Evolutionary conservation across 2,329 filamentous ascomycete genomes (phyloP), one percentile per base, ranked within the genome.

Genomic region (Sporothrix pallida): DNA sequence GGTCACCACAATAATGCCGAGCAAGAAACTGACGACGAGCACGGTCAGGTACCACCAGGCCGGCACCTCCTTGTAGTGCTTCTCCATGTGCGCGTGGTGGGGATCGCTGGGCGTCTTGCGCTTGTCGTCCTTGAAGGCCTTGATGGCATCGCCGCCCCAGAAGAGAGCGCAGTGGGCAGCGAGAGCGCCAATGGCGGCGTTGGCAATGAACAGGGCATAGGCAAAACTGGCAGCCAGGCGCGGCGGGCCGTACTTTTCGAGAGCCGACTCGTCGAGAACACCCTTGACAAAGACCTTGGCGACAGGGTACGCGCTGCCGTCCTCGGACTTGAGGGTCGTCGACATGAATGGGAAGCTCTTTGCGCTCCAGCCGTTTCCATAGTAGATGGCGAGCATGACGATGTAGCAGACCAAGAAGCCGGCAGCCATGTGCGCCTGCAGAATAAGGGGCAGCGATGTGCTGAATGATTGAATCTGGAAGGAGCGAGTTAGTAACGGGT

Each of bases 141-240:
- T 77, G 2, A 81, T 65, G n/a, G 88, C 82, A 73, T 89, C 88
- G 4, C 82, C 82, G 3, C 87, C 86, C 86, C 86, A 89, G 77
- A 90, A 89, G 5, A 89, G 78, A 69, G 86, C 73, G 75, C 83
- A 85, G 75, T 89, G 87, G 2, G 82, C 78, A 42, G 89, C 80
- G 31, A 89, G 78, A 5, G 87, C 88, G 1, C 87, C 87, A 68
- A 89, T 89, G 46, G 87, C 86, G 75, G 86, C 85, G 78, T 89
- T 88, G 1, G 87, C 86, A 81, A 88, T 88, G 75, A 89, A 84
- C 81, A 89, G 83, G 1, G 84, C 80, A 62, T 84, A 88, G 0
- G 86, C 86, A 76, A 88, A 88, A 0, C 79, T 83, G 0, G 86
- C 87, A 0, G 83, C 83, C 2, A 89, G 78, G 8, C 78, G 82